Conservation (phyloP, 2,329 filamentous ascomycete genomes). For the Penicillium polonicum region DNA sequence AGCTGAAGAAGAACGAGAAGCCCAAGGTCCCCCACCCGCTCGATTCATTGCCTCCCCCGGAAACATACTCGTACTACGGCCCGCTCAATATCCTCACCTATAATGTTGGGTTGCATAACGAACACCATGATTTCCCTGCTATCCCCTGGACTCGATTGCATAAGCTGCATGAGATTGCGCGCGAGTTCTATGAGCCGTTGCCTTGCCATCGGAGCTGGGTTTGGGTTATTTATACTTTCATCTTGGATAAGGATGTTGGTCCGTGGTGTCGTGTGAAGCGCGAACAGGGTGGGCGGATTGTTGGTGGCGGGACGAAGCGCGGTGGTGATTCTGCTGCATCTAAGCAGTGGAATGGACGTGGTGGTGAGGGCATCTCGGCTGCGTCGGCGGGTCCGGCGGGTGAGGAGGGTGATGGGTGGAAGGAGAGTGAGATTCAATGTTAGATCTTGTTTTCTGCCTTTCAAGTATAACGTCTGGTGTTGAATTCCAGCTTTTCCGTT, state of each 20-base stretch:
- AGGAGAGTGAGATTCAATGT: conserved; percentile 67
- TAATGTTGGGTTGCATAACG: conserved; percentile 97
- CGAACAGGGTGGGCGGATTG: conserved; percentile 68
- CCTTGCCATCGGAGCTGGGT: conserved; percentile 88
- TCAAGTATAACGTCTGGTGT: conserved; percentile 1
- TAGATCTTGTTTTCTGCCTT: conserved; percentile 33
- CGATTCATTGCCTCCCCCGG: conserved; percentile 69
- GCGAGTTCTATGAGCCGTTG: conserved; percentile 87
- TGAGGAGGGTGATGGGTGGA: conserved; percentile 59
- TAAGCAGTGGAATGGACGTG: conserved; percentile 29
- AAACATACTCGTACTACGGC: conserved; percentile 97
- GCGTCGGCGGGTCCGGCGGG: conserved; percentile 48
- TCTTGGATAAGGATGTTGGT: conserved; percentile 84
- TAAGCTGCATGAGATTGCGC: conserved; percentile 72
- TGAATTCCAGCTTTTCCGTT: not conserved
- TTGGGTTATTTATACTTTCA: conserved; percentile 92
- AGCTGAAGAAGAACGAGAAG: conserved; percentile 40
- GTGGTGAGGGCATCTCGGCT: conserved; percentile 46
- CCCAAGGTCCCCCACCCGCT: conserved; percentile 50
- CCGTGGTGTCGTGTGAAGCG: conserved; percentile 92
- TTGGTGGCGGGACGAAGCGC: conserved; percentile 44
- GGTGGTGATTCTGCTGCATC: not conserved
- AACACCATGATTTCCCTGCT: conserved; percentile 98
- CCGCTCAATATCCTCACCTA: conserved; percentile 89
- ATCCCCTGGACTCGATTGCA: conserved; percentile 90